Evolutionary conservation across 352 stramenopile species (phyloP).

Genomic region (Pythium graminicola): DNA sequence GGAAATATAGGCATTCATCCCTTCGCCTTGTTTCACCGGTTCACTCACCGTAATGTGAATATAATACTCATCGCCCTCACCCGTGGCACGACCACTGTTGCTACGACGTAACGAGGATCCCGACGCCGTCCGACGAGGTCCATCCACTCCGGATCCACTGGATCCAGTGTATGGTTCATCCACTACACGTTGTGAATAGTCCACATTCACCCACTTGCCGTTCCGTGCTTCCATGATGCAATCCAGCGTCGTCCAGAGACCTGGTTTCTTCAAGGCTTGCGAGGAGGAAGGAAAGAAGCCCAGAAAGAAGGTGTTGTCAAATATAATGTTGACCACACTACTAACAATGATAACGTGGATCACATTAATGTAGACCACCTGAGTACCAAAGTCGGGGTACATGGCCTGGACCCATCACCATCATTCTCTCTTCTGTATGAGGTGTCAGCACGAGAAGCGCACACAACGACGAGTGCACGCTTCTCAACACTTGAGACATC

Average conservation of each 20-base stretch:
- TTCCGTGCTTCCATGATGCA: conserved; percentile 46
- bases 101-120: conserved; percentile 7
- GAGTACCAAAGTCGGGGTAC: too few species aligned
- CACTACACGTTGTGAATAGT: conserved; percentile 68
- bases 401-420: conserved; percentile 10
- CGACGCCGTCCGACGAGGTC: conserved; percentile 2
- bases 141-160: not conserved
- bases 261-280: conserved; percentile 1
- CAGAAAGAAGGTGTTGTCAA: not conserved
- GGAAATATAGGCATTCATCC: conserved; percentile 97
- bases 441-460: conserved; percentile 16
- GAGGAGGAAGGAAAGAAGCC: not conserved
- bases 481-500: not conserved
- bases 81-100: conserved; percentile 3
- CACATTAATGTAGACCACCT: too few species aligned
- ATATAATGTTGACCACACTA: conserved; percentile 1
- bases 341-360: not conserved
- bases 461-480: too few species aligned
- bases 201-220: conserved; percentile 84
- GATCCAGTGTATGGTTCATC: conserved; percentile 30
- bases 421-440: conserved; percentile 3
- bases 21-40: conserved; percentile 94
- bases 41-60: conserved; percentile 90
- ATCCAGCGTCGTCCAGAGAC: too few species aligned
- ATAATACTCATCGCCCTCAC: conserved; percentile 20